Evolutionary conservation across 78 protist species (phyloP), one percentile per base, ranked within the genome.

Genomic region (Dictyostelium firmibasis): DNA sequence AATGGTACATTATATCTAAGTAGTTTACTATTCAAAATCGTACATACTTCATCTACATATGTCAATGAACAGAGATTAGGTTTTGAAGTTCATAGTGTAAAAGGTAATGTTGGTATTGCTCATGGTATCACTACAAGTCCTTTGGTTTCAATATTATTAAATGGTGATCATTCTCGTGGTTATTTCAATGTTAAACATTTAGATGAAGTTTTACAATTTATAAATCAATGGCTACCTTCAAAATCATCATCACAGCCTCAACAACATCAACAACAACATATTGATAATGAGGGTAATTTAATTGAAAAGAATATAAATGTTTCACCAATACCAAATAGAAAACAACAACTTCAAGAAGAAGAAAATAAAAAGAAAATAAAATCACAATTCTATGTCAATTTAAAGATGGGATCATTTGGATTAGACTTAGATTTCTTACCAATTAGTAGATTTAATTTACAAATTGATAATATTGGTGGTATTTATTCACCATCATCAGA

Each of bases 41-140:
- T 81, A 6, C 94, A 89, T 81, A 38, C 47, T 9, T 41, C 50
- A n/a, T 18, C 36, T n/a, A 57, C 6, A 20, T 57, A 57, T 57
- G 11, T 67, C 0, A 23, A 67, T 8, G 94, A 89, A 1, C 87
- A 89, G 35, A 43, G 94, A 67, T n/a, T 89, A 14, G 94, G 94
- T 18, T 20, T 89, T 38, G 50, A 81, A 8, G 25, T 78, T 27
- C 44, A 79, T 35, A 81, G 88, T 47, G 44, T 89, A 10, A 72
- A 75, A 35, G 75, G 70, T 3, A 89, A 89, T 47, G 85, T 89
- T 47, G 94, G 94, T 53, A 89, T 85, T 44, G 86, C 88, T 10
- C 94, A 89, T 47, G 94, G 94, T 69, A 89, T 89, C 8, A 81
- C 94, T 14, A 60, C 57, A 8, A 85, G 94, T 18, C 94, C 94